phyloP scores from a whole-genome alignment of 257 asterid genomes.

The Asclepias syriaca region DNA sequence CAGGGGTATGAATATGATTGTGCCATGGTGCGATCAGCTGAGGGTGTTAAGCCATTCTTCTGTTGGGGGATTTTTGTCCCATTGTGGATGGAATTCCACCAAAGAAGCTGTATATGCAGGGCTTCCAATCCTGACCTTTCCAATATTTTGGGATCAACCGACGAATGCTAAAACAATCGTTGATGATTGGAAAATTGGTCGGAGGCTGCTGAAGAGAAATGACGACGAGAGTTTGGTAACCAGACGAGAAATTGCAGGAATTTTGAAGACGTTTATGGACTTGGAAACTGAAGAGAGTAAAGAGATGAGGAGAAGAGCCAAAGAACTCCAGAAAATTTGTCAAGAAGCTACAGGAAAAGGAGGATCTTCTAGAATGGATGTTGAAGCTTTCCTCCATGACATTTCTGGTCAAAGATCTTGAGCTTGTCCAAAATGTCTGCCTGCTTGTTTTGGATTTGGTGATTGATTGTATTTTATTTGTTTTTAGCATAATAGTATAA shows the following conservation, averaged over 20 bases:
- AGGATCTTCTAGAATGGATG: constrained; percentile 31
- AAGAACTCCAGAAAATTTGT: constrained; percentile 27
- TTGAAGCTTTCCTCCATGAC: constrained; percentile 30
- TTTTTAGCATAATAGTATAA: too few species aligned
- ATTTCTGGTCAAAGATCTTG: background rate
- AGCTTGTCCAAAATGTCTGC: constrained; percentile 21
- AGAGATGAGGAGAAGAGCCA: constrained; percentile 35
- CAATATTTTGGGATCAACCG: constrained; percentile 47
- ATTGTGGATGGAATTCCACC: constrained; percentile 79
- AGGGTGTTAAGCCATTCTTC: constrained; percentile 48
- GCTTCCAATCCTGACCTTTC: constrained; percentile 46
- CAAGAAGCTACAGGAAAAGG: constrained; percentile 32
- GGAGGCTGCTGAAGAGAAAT: constrained; percentile 41
- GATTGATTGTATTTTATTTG: too few species aligned
- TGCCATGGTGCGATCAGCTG: constrained; percentile 64
- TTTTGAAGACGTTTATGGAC: constrained; percentile 41
- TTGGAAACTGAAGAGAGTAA: constrained; percentile 34
- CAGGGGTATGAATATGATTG: constrained; percentile 44
- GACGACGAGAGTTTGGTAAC: constrained; percentile 23
- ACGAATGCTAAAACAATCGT: constrained; percentile 47
- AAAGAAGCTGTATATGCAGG: constrained; percentile 46
- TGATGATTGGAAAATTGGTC: constrained; percentile 54
- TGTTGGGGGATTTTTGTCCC: constrained; percentile 58
- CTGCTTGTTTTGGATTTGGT: constrained; percentile 14
- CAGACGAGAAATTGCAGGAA: constrained; percentile 27